Base-by-base conservation (phyloP, 208 protist species). In the Acanthamoeba lenticulata region DNA sequence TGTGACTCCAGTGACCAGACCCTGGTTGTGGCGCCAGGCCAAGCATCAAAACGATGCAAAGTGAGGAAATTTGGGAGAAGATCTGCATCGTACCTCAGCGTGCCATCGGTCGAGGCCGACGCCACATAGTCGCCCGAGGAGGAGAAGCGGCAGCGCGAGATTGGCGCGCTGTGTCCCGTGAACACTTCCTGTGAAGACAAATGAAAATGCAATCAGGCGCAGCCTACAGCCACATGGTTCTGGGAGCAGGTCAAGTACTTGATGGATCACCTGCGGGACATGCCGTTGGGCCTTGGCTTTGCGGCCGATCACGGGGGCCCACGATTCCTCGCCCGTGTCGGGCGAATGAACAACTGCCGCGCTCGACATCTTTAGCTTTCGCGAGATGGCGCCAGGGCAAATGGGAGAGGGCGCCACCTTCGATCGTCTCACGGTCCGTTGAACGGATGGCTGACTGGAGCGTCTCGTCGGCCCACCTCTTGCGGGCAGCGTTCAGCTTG, bases 61-160 rank as follows among this genome's bases (percentile, higher is more conserved):
- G n/a, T n/a, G n/a, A n/a, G n/a, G n/a, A n/a, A n/a, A n/a, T n/a
- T n/a, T n/a, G n/a, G n/a, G n/a, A n/a, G n/a, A n/a, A n/a, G n/a
- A n/a, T n/a, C n/a, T n/a, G n/a, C n/a, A n/a, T n/a, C n/a, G n/a
- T 65, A 89, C 81, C 81, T 19, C 11, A 89, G 34, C 2, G 81
- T 89, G 52, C 81, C 81, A 29, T 89, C 81, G 42, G 81, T 89
- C 29, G 81, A 89, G 13, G 47, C 81, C 1, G 47, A 67, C n/a
- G 81, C 81, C 47, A 89, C 52, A n/a, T 89, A 89, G 47, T 89
- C 81, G 19, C 81, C 81, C 9, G 81, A 89, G 27, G 81, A 89
- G 2, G 81, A 89, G 47, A 89, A 89, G 24, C 81, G 81, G 24
- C 81, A 89, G n/a, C 81, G 44, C 32, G 45, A 38, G 81, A 89